Base-by-base conservation (phyloP, 108 stramenopile species). In the Chaetoceros tenuissimus region DNA sequence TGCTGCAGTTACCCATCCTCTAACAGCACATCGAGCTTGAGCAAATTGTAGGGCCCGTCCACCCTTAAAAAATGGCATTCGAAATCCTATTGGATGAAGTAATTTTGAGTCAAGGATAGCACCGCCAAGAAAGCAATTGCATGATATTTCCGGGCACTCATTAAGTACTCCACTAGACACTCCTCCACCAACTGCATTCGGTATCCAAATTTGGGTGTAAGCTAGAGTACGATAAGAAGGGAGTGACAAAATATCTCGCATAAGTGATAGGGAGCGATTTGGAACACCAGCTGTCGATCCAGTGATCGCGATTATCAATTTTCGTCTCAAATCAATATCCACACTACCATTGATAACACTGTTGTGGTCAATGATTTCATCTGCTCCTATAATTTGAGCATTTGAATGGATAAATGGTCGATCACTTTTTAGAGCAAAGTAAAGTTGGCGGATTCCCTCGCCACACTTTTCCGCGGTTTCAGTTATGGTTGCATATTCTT, bases 191-290 rank as follows among this genome's bases (percentile, higher is more conserved):
- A 84, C 79, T 13, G 91, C 91, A 59, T 81, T 50, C 1, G 86
- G 90, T 28, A 92, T 88, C 90, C 86, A 92, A 40, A 92, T 74
- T 71, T 92, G 86, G 8, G 84, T 88, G 58, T 92, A 87, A 16
- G 84, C 73, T 19, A 74, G 71, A 20, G 86, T 87, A 17, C 86
- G 80, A 66, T 82, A 92, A 24, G 80, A 53, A 10, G 90, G 90
- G 23, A 88, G 45, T 0, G 90, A 85, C 51, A 92, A 58, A 8
- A 87, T 69, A 64, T 88, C 86, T n/a, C 86, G 65, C 86, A 85
- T 87, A 1, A 92, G 62, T 0, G 86, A 84, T n/a, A 92, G 57
- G 8, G 90, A 84, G 24, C 90, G 86, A 64, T 84, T 75, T 3
- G 90, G 81, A 46, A 92, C 86, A 49, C 90, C 90, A 24, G 70